Evolutionary conservation across 805 yeast species (phyloP).

Genomic region (Suhomyces kilbournensis): DNA sequence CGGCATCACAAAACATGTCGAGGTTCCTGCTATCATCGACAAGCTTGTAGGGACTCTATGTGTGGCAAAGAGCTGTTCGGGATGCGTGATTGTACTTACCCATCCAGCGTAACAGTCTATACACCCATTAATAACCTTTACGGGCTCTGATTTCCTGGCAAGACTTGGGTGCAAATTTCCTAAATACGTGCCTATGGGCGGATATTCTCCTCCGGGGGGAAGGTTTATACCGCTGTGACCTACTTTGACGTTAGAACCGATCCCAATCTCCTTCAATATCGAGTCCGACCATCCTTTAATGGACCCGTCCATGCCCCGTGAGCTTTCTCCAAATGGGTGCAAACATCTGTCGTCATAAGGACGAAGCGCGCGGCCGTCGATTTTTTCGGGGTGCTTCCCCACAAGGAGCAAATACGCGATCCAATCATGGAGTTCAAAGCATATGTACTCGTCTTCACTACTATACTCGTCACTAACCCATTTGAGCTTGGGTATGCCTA

Average conservation of each 20-base stretch:
- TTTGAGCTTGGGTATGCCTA: conserved; percentile 54
- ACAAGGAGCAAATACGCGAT: conserved; percentile 26
- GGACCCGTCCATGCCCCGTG: conserved; percentile 52
- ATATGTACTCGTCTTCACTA: conserved; percentile 20
- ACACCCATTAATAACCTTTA: conserved; percentile 44
- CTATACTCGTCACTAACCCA: conserved; percentile 28
- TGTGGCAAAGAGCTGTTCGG: conserved; percentile 13
- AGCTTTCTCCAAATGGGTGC: neutral
- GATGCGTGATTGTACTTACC: conserved; percentile 32
- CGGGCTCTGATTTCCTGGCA: neutral
- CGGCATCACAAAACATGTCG: conserved; percentile 49
- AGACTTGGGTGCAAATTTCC: conserved; percentile 8
- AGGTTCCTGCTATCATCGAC: conserved; percentile 60
- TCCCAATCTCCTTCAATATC: conserved; percentile 20
- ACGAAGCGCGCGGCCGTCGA: neutral
- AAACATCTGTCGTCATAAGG: neutral
- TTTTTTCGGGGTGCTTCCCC: conserved; percentile 17
- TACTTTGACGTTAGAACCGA: conserved; percentile 20
- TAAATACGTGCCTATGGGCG: conserved; percentile 16
- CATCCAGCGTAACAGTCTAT: conserved; percentile 62
- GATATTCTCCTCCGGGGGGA: conserved; percentile 9
- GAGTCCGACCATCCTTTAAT: conserved; percentile 49
- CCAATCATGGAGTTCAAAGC: conserved; percentile 56
- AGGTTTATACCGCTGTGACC: conserved; percentile 25
- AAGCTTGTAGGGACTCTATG: conserved; percentile 13